phyloP scores from a whole-genome alignment of 495 filamentous ascomycete species.

The Apodospora peruviana region DNA sequence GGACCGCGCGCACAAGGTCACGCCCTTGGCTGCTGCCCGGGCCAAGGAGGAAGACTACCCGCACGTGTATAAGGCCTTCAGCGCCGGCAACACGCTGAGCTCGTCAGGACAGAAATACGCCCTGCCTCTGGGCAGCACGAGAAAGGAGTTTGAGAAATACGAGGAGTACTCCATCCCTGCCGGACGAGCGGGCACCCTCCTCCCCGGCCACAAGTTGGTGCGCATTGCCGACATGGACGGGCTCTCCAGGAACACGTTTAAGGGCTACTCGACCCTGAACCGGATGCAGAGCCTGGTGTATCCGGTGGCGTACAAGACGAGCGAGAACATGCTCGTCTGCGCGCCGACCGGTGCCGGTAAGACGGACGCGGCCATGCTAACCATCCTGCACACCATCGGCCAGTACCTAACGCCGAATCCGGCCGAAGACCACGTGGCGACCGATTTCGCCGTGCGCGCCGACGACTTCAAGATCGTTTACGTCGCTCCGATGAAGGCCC shows the following conservation, averaged over 20 bases:
- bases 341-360: slow-evolving; percentile 97
- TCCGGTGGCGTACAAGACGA: slow-evolving; percentile 91
- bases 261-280: slow-evolving; percentile 87
- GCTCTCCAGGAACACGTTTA: slow-evolving; percentile 85
- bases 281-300: slow-evolving; percentile 97
- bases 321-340: slow-evolving; percentile 98
- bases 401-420: slow-evolving; percentile 81
- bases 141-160: slow-evolving; percentile 58
- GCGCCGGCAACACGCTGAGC: slow-evolving; percentile 76
- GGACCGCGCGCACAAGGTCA: slow-evolving; percentile 78
- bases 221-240: slow-evolving; percentile 80
- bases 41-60: slow-evolving; percentile 71
- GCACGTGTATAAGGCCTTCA: slow-evolving; percentile 81
- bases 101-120: slow-evolving; percentile 71
- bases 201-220: slow-evolving; percentile 64
- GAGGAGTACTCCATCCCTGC: slow-evolving; percentile 87
- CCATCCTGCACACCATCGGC: slow-evolving; percentile 80
- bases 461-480: slow-evolving; percentile 98
- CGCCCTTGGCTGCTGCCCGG: slow-evolving; percentile 55
- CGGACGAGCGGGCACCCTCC: slow-evolving; percentile 67
- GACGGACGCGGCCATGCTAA: slow-evolving; percentile 97
- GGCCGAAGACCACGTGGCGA: slow-evolving; percentile 62
- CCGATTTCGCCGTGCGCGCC: slow-evolving; percentile 68
- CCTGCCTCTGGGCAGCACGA: slow-evolving; percentile 60
- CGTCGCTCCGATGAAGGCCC: slow-evolving; percentile 95